Percentiles rank a stretch among this genome's conserved stretches.
Evolutionary conservation across 2,329 filamentous ascomycete genomes (phyloP).

Genomic region (Aspergillus latus): DNA sequence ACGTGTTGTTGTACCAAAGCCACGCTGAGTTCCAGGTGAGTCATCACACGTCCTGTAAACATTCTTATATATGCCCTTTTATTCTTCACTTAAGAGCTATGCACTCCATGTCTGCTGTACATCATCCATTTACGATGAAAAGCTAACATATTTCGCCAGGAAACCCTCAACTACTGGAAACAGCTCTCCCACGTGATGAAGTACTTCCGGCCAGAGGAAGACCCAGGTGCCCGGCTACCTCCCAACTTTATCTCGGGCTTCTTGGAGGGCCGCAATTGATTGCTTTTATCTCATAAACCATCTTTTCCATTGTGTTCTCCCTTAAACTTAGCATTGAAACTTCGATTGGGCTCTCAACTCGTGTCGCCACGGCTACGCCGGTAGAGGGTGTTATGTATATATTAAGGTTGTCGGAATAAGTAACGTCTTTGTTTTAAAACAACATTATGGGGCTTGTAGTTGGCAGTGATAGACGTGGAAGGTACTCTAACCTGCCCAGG

Average conservation of each 20-base stretch:
- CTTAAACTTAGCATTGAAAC: constrained; percentile 24
- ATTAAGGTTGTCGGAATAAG: constrained; percentile 33
- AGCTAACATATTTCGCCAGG: constrained; percentile 52
- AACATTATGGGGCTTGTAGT: not conserved
- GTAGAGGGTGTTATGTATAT: constrained; percentile 39
- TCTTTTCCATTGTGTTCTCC: constrained; percentile 16
- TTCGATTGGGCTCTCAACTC: constrained; percentile 12
- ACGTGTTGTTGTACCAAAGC: constrained; percentile 87
- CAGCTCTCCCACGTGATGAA: constrained; percentile 94
- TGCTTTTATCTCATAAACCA: constrained; percentile 21
- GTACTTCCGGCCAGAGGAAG: constrained; percentile 90
- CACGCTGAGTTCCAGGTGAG: constrained; percentile 89
- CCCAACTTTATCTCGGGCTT: constrained; percentile 92
- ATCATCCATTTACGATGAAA: not conserved
- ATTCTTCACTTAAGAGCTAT: not conserved
- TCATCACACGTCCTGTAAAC: not conserved
- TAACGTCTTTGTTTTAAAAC: constrained; percentile 19
- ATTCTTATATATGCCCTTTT: not conserved
- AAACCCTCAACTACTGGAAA: constrained; percentile 99
- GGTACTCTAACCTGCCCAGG: no score
- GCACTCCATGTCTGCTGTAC: not conserved
- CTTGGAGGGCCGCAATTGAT: constrained; percentile 72
- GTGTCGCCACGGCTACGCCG: constrained; percentile 15
- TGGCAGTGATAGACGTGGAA: not conserved
- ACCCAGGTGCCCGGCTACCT: constrained; percentile 71